Percentiles rank a stretch among this genome's conserved stretches.
phyloP scores from a whole-genome alignment of 208 protist genomes.

The Strigomonas oncopelti region DNA sequence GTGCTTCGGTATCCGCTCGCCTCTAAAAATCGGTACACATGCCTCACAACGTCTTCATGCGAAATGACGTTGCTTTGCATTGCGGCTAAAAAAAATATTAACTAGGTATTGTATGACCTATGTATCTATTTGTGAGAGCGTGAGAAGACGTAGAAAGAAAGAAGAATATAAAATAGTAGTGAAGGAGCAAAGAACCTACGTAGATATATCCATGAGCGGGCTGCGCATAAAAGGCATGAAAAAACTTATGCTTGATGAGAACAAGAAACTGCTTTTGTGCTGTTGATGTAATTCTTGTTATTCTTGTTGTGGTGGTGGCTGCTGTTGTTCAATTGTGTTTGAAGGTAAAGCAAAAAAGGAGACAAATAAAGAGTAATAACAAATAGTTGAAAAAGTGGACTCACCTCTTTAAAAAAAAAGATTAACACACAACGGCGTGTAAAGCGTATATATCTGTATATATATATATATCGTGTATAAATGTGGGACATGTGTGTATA shows the following conservation, averaged over 20 bases:
- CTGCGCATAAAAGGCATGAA: background rate
- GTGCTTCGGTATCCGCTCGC: conserved; percentile 59
- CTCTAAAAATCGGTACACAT: conserved; percentile 68
- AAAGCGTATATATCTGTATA: too few species aligned
- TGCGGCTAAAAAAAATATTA: conserved; percentile 5
- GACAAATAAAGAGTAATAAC: conserved; percentile 5
- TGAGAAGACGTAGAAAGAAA: conserved; percentile 10
- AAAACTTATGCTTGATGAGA: too few species aligned
- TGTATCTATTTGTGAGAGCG: background rate
- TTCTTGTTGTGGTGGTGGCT: too few species aligned
- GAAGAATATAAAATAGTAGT: conserved; percentile 17
- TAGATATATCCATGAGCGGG: background rate
- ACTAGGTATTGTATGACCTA: background rate
- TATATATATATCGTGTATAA: too few species aligned
- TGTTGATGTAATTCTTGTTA: too few species aligned
- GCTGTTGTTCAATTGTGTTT: background rate
- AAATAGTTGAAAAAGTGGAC: too few species aligned
- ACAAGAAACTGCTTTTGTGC: too few species aligned
- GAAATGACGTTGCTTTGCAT: conserved; percentile 25
- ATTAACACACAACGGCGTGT: too few species aligned
- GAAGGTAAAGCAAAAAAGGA: conserved; percentile 11
- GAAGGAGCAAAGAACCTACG: background rate
- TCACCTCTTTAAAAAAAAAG: too few species aligned
- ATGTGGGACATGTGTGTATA: too few species aligned
- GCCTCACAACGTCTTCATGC: conserved; percentile 63